Conservation (phyloP, 2,329 filamentous ascomycete species). For the Stachybotrys chartarum region DNA sequence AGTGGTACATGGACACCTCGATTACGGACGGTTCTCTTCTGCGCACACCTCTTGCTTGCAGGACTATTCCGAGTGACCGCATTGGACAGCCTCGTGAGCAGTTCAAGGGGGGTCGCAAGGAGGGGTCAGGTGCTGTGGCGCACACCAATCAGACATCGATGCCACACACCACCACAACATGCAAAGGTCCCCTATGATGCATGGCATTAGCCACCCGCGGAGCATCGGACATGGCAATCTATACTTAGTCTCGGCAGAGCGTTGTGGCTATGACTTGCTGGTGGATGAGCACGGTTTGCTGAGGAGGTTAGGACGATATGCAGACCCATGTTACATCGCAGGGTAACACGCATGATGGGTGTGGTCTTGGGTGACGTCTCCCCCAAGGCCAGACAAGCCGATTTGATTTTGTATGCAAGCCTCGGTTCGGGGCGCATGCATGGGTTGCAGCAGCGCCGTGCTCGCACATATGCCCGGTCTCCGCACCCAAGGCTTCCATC, state of each 20-base stretch:
- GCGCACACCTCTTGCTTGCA: background rate
- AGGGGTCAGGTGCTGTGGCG: slow-evolving; percentile 29
- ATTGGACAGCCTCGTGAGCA: slow-evolving; percentile 25
- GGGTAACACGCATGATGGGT: background rate
- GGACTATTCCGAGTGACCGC: slow-evolving; percentile 5
- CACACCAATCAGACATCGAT: slow-evolving; percentile 24
- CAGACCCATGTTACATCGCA: background rate
- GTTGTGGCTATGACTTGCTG: background rate
- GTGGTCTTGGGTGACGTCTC: background rate
- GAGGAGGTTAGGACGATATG: background rate
- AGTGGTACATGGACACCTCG: too few species aligned
- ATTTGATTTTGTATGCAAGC: background rate
- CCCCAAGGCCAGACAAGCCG: background rate
- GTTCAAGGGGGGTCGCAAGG: slow-evolving; percentile 17
- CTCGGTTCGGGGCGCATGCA: background rate
- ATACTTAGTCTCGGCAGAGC: background rate
- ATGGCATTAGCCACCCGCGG: slow-evolving; percentile 5
- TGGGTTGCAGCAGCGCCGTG: background rate
- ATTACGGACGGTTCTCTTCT: too few species aligned
- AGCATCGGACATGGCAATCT: background rate
- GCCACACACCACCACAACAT: slow-evolving; percentile 12
- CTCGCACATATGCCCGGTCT: background rate
- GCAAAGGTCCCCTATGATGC: slow-evolving; percentile 6
- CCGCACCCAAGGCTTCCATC: background rate
- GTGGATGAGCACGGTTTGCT: background rate